Percentiles rank a stretch among this genome's conserved stretches.
These are phyloP conservation scores for Entrophospora sp. DNA, from an alignment of 192 early-diverging fungal genomes.

Conservation along the genomic window DNA sequence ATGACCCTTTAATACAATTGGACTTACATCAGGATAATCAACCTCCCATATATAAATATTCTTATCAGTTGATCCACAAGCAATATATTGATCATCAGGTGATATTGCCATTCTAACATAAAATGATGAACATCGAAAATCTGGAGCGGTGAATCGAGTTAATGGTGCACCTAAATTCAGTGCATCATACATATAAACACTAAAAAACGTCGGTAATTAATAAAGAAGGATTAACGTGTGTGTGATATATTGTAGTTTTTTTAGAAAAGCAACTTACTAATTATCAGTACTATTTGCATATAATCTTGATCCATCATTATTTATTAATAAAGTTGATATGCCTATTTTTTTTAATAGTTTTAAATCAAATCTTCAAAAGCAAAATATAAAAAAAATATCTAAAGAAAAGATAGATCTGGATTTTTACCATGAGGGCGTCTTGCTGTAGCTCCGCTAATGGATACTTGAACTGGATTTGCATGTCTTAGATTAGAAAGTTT, in stretches of 20 bases:
- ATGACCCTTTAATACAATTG: conserved; percentile 52
- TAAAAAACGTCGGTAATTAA: conserved; percentile 9
- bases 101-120: conserved; percentile 54
- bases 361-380: not conserved
- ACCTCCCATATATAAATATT: conserved; percentile 63
- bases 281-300: conserved; percentile 64
- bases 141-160: conserved; percentile 35
- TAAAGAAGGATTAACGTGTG: not conserved
- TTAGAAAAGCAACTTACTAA: conserved; percentile 19
- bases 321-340: conserved; percentile 50
- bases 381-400: not conserved
- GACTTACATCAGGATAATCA: conserved; percentile 27
- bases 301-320: conserved; percentile 49
- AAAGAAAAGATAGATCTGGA: not conserved
- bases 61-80: conserved; percentile 55
- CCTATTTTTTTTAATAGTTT: conserved; percentile 31
- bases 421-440: conserved; percentile 20
- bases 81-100: conserved; percentile 59
- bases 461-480: conserved; percentile 31
- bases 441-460: conserved; percentile 18
- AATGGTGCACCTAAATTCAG: conserved; percentile 36
- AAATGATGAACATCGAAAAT: conserved; percentile 51
- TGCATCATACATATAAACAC: conserved; percentile 61
- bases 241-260: not conserved
- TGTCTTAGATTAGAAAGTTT: conserved; percentile 23